Percentiles rank a stretch among this genome's conserved stretches.
Conservation (phyloP, 2,329 filamentous ascomycete species). For the Cladophialophora immunda region DNA sequence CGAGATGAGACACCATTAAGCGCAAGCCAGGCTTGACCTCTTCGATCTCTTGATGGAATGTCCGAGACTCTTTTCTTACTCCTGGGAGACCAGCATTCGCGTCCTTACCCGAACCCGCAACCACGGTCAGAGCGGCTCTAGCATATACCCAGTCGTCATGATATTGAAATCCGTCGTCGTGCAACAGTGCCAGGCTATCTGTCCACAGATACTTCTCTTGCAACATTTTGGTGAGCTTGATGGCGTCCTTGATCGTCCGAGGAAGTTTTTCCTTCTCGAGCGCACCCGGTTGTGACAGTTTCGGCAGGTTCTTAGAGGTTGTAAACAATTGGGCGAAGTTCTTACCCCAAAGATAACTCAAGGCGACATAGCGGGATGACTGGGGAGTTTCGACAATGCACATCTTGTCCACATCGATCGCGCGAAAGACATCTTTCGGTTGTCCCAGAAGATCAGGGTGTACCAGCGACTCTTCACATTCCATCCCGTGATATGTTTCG, state of each 20-base stretch:
- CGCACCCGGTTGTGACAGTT: slow-evolving; percentile 37
- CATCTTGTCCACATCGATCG: slow-evolving; percentile 41
- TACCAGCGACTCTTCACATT: slow-evolving; percentile 41
- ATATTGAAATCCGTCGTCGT: slow-evolving; percentile 42
- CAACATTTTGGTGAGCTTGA: slow-evolving; percentile 40
- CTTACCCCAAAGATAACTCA: slow-evolving; percentile 43
- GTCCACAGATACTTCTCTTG: slow-evolving; percentile 42
- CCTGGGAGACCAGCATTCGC: slow-evolving; percentile 42
- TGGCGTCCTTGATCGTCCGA: slow-evolving; percentile 42
- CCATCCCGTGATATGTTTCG: slow-evolving; percentile 37
- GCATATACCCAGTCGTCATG: slow-evolving; percentile 43
- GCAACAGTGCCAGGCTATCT: slow-evolving; percentile 41
- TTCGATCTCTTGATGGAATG: slow-evolving; percentile 41
- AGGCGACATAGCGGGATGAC: slow-evolving; percentile 39
- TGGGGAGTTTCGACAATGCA: slow-evolving; percentile 38
- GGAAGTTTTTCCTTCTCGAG: slow-evolving; percentile 40
- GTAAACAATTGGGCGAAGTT: slow-evolving; percentile 41
- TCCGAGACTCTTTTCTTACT: slow-evolving; percentile 41
- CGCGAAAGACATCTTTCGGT: slow-evolving; percentile 38
- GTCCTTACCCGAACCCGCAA: slow-evolving; percentile 40
- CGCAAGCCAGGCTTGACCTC: slow-evolving; percentile 39
- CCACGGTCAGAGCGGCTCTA: slow-evolving; percentile 37
- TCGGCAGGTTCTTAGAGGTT: slow-evolving; percentile 38
- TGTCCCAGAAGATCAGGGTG: slow-evolving; percentile 37
- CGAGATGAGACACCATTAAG: slow-evolving; percentile 42